A percentile compares a stretch with the other conserved stretches of the same genome.
Conservation (phyloP, 2,329 filamentous ascomycete genomes). For the Phaeosphaeriaceae sp. region DNA sequence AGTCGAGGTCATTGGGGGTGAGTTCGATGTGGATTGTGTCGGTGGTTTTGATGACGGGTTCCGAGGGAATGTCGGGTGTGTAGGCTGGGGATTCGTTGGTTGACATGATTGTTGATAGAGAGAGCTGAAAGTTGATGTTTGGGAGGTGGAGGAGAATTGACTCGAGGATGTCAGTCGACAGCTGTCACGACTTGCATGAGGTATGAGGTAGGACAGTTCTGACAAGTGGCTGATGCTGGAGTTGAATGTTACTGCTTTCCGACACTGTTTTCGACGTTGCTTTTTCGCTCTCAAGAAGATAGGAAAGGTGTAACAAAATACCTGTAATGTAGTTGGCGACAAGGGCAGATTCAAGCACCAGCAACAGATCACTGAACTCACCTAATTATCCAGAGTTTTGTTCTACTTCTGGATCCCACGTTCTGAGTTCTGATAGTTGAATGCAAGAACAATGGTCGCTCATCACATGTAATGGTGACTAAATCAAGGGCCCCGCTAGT, state of each 20-base stretch:
- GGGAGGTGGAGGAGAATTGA: background rate
- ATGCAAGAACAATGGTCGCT: background rate
- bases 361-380: background rate
- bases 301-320: background rate
- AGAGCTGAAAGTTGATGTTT: background rate
- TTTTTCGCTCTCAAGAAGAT: background rate
- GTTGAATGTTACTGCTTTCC: no score
- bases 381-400: background rate
- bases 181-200: background rate
- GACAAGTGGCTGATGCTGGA: no score
- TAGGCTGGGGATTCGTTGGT: conserved; percentile 28
- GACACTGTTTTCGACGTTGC: no score
- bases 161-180: background rate
- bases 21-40: conserved; percentile 70
- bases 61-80: conserved; percentile 34
- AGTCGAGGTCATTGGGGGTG: conserved; percentile 67
- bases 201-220: no score
- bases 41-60: conserved; percentile 35
- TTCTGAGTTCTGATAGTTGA: background rate
- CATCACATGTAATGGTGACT: conserved; percentile 15
- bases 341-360: background rate
- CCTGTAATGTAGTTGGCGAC: background rate
- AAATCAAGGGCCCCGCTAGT: conserved; percentile 4
- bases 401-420: background rate
- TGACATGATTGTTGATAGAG: background rate